Evolutionary conservation across 306 rosid genomes (phyloP).

Genomic region (Alnus rubra): DNA sequence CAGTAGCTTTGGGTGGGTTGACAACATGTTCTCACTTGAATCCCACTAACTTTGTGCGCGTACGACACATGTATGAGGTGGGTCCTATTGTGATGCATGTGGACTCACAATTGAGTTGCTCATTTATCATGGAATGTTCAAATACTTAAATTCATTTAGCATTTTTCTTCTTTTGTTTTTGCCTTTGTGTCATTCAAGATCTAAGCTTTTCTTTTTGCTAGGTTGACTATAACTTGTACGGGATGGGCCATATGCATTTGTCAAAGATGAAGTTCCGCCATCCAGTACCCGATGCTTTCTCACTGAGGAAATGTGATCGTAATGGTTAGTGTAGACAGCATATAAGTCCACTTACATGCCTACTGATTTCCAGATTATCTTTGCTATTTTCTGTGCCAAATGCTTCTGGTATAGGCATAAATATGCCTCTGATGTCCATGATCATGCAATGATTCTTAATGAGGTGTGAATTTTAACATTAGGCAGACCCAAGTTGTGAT

Average conservation of each 20-base stretch:
- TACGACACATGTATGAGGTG: neutral
- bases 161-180: constrained; percentile 15
- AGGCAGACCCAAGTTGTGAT: constrained; percentile 57
- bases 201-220: constrained; percentile 25
- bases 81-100: neutral
- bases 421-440: constrained; percentile 15
- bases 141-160: constrained; percentile 2
- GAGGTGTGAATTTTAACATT: constrained; percentile 39
- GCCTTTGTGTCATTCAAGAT: constrained; percentile 10
- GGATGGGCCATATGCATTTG: constrained; percentile 86
- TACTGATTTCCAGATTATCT: constrained; percentile 35
- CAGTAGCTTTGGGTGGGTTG: neutral
- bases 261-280: constrained; percentile 80
- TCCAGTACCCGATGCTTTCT: constrained; percentile 57
- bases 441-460: constrained; percentile 20
- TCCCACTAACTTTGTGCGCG: neutral
- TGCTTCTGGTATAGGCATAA: constrained; percentile 16
- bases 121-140: neutral
- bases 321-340: constrained; percentile 31
- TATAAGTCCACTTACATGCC: constrained; percentile 42
- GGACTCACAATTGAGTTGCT: neutral
- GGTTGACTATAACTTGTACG: constrained; percentile 57
- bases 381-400: constrained; percentile 13
- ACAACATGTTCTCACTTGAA: neutral
- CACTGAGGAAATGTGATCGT: constrained; percentile 34